A percentile compares a stretch with the other conserved stretches of the same genome.
Evolutionary conservation across 202 grass and related monocot genomes (phyloP).

Genomic region (Panicum hallii): DNA sequence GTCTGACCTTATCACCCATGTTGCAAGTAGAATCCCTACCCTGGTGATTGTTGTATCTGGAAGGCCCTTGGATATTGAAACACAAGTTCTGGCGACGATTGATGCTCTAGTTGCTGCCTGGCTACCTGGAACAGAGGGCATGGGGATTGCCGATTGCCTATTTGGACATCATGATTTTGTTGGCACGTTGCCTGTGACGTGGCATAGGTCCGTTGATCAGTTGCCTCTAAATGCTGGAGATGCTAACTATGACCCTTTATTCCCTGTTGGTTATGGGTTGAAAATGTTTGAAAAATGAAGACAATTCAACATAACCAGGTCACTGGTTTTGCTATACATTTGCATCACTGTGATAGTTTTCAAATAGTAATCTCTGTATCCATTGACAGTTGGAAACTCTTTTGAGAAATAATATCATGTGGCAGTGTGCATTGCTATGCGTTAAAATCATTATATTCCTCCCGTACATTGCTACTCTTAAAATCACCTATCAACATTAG

Average conservation of each 20-base stretch:
- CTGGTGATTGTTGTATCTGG: slow-evolving; percentile 78
- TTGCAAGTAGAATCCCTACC: slow-evolving; percentile 73
- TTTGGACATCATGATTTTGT: slow-evolving; percentile 88
- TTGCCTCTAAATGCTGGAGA: slow-evolving; percentile 56
- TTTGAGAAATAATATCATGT: slow-evolving; percentile 26
- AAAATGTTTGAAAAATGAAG: slow-evolving; percentile 49
- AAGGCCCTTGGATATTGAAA: slow-evolving; percentile 77
- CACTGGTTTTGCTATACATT: slow-evolving; percentile 35
- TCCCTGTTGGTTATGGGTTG: slow-evolving; percentile 88
- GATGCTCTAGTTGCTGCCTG: slow-evolving; percentile 82
- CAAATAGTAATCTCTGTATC: slow-evolving; percentile 12
- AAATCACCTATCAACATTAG: not conserved
- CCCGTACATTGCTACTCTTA: not conserved
- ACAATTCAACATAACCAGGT: slow-evolving; percentile 2
- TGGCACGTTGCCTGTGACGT: slow-evolving; percentile 76
- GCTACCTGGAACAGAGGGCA: slow-evolving; percentile 84
- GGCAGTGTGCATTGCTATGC: not conserved
- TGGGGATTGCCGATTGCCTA: slow-evolving; percentile 72
- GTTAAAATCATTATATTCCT: slow-evolving; percentile 1
- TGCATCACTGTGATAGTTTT: not conserved
- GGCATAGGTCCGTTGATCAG: slow-evolving; percentile 75
- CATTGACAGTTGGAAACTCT: not conserved
- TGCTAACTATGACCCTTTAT: slow-evolving; percentile 67
- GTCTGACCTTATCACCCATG: slow-evolving; percentile 54
- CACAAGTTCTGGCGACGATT: slow-evolving; percentile 66